Percentiles rank a stretch among this genome's conserved stretches.
Conservation (phyloP, 2,329 filamentous ascomycete genomes). For the Penicillium sp. region DNA sequence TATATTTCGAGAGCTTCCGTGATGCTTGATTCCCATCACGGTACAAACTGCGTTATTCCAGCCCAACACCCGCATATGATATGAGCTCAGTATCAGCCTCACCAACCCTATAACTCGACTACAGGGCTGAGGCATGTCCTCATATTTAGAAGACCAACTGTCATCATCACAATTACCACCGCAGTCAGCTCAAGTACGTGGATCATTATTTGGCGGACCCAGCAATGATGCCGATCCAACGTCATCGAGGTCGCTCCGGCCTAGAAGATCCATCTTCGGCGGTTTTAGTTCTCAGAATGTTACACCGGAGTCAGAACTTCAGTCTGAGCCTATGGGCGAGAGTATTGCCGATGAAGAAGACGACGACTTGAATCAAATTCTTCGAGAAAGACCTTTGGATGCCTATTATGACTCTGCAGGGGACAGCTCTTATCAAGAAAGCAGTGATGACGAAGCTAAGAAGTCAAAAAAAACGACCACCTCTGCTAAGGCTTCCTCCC, state of each 20-base stretch:
- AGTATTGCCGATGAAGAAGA: conserved; percentile 2
- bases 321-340: conserved; percentile 6
- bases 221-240: conserved; percentile 25
- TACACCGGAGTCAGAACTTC: conserved; percentile 12
- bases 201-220: conserved; percentile 24
- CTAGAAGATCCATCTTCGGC: conserved; percentile 30
- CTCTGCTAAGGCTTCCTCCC: background rate
- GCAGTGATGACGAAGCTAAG: conserved; percentile 11
- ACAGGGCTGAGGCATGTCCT: conserved; percentile 29
- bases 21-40: conserved; percentile 2
- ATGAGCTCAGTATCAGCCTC: background rate
- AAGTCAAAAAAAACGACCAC: background rate
- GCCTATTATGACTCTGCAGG: conserved; percentile 25
- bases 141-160: conserved; percentile 17
- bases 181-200: conserved; percentile 18
- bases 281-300: conserved; percentile 26
- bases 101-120: background rate
- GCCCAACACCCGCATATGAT: background rate
- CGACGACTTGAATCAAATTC: conserved; percentile 22
- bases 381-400: conserved; percentile 20
- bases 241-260: conserved; percentile 30
- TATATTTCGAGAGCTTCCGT: background rate
- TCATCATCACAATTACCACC: conserved; percentile 23
- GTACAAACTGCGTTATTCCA: background rate
- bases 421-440: conserved; percentile 24